Conservation (phyloP, 1,284 basidiomycete species). For the Leccinum subrobustum region DNA sequence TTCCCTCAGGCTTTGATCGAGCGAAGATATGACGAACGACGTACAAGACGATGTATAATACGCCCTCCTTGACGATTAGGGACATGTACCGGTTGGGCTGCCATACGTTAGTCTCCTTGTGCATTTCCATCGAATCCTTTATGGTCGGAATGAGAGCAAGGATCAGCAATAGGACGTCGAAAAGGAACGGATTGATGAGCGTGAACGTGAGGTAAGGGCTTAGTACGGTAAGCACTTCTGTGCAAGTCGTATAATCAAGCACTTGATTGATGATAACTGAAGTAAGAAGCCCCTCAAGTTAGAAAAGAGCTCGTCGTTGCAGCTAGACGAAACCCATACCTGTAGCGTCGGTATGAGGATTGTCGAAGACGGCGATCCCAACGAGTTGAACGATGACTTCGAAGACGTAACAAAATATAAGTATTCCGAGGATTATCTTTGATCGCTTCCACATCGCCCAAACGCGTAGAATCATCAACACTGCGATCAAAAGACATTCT, state of each 20-base stretch:
- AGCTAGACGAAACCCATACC: neutral
- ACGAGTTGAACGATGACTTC: neutral
- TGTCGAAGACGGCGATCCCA: neutral
- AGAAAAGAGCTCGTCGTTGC: neutral
- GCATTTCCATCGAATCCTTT: neutral
- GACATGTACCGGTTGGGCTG: neutral
- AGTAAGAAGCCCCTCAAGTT: neutral
- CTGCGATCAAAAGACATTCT: neutral
- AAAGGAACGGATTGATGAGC: neutral
- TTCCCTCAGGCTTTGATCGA: neutral
- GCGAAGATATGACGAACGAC: neutral
- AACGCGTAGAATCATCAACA: neutral
- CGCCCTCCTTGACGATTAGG: neutral
- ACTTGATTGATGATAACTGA: neutral
- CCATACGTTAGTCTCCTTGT: neutral
- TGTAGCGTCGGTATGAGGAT: neutral
- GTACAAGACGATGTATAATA: neutral
- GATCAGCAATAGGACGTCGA: neutral
- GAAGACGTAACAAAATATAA: neutral
- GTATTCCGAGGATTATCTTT: neutral
- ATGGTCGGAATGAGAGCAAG: neutral
- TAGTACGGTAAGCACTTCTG: neutral
- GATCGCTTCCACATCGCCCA: neutral
- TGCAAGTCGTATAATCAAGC: neutral
- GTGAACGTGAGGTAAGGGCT: neutral